A percentile compares a stretch with the other conserved stretches of the same genome.
Evolutionary conservation across 2,329 filamentous ascomycete species (phyloP).

Genomic region (Stagonosporopsis rhizophila): DNA sequence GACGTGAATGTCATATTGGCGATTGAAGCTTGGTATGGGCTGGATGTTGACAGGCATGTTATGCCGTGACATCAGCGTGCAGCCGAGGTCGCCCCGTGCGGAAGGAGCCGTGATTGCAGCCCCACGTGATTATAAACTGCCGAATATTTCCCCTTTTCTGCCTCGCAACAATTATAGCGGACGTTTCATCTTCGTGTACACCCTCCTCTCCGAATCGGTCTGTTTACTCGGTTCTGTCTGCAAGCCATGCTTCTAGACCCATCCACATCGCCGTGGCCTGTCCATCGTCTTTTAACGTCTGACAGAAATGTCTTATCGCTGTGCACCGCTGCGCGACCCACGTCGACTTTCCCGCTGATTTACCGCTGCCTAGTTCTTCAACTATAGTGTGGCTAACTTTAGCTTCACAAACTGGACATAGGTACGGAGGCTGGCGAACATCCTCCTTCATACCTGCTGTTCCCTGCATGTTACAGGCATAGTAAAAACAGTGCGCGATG

Average conservation of each 20-base stretch:
- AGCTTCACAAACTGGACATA: conserved; percentile 66
- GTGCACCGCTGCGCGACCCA: conserved; percentile 50
- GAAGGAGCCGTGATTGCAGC: conserved; percentile 13
- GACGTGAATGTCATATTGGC: neutral
- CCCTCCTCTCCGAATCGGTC: neutral
- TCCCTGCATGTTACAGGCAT: conserved; percentile 70
- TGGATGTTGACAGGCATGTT: conserved; percentile 6
- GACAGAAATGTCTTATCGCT: conserved; percentile 54
- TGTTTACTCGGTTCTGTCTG: neutral
- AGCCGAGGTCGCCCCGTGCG: conserved; percentile 1
- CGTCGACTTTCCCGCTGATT: conserved; percentile 18
- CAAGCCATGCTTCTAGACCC: conserved; percentile 26
- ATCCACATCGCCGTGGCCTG: conserved; percentile 23
- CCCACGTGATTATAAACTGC: neutral
- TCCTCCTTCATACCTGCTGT: conserved; percentile 66
- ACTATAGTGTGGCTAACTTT: conserved; percentile 55
- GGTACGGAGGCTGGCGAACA: conserved; percentile 66
- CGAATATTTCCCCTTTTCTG: neutral
- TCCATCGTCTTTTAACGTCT: conserved; percentile 48
- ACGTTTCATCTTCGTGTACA: neutral
- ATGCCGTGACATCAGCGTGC: conserved; percentile 3
- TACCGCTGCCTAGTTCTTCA: conserved; percentile 28
- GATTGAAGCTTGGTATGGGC: conserved; percentile 2
- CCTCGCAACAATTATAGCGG: neutral
- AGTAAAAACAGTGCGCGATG: conserved; percentile 70